Evolutionary conservation across 2,329 filamentous ascomycete species (phyloP).

Genomic region (Lachnellula willkommii): DNA sequence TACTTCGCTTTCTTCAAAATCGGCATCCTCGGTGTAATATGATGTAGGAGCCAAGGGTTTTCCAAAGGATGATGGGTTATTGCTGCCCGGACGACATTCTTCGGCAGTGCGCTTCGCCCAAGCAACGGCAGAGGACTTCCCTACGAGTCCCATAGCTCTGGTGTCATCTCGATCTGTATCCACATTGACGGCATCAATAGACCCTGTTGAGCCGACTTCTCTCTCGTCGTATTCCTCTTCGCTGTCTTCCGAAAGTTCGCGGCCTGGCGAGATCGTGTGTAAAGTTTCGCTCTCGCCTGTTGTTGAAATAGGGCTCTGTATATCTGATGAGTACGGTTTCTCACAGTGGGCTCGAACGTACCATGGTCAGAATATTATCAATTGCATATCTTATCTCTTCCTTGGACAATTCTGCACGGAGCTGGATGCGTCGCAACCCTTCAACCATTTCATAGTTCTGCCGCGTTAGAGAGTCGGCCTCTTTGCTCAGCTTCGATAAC

Average conservation of each 20-base stretch:
- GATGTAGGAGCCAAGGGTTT: slow-evolving; percentile 10
- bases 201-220: slow-evolving; percentile 26
- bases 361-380: slow-evolving; percentile 21
- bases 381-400: slow-evolving; percentile 18
- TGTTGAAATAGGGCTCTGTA: no score
- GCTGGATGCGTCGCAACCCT: slow-evolving; percentile 19
- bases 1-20: slow-evolving; percentile 17
- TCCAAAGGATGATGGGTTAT: background rate
- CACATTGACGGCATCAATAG: slow-evolving; percentile 20
- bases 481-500: slow-evolving; percentile 18
- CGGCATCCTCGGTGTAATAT: slow-evolving; percentile 23
- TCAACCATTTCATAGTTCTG: slow-evolving; percentile 18
- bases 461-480: slow-evolving; percentile 13
- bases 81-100: slow-evolving; percentile 1
- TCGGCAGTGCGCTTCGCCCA: slow-evolving; percentile 21
- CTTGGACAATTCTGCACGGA: slow-evolving; percentile 12
- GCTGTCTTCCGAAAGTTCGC: background rate
- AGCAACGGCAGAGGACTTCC: slow-evolving; percentile 22
- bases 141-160: slow-evolving; percentile 19
- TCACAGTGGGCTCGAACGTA: slow-evolving; percentile 4
- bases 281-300: no score
- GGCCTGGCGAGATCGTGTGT: background rate
- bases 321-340: background rate
- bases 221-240: slow-evolving; percentile 14
- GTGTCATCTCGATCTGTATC: slow-evolving; percentile 23